Percentiles rank a stretch among this genome's conserved stretches.
These are phyloP conservation scores for Yamadazyma laniorum DNA, from an alignment of 805 yeast genomes.

Conservation along the genomic window DNA sequence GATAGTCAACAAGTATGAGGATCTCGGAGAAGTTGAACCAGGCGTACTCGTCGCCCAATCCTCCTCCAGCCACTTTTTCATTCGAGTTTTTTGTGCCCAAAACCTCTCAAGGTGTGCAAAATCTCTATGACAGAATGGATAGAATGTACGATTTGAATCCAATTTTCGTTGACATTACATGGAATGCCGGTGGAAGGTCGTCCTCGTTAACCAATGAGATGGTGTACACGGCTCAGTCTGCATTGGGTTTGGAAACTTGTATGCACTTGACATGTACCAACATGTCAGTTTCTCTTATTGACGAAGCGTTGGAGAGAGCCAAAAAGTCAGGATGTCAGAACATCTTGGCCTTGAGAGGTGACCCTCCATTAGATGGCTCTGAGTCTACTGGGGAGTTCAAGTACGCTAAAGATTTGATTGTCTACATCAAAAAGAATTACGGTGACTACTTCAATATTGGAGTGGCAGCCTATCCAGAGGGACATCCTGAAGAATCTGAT, in stretches of 20 bases:
- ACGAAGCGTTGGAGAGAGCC: slow-evolving; percentile 81
- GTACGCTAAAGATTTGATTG: slow-evolving; percentile 84
- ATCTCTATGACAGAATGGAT: slow-evolving; percentile 94
- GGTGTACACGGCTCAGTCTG: slow-evolving; percentile 86
- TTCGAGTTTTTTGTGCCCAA: slow-evolving; percentile 97
- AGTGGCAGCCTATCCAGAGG: slow-evolving; percentile 97
- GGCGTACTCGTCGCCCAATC: slow-evolving; percentile 38
- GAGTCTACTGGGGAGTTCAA: slow-evolving; percentile 80
- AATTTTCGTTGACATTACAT: slow-evolving; percentile 89
- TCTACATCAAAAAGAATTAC: slow-evolving; percentile 69
- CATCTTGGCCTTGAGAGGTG: slow-evolving; percentile 92
- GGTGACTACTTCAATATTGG: slow-evolving; percentile 93
- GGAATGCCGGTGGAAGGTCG: slow-evolving; percentile 97
- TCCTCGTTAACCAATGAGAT: slow-evolving; percentile 85
- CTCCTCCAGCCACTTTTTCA: slow-evolving; percentile 73
- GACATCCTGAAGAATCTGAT: slow-evolving; percentile 81
- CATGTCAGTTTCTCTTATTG: slow-evolving; percentile 80
- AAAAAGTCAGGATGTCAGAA: slow-evolving; percentile 92
- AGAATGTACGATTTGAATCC: slow-evolving; percentile 93
- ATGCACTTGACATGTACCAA: slow-evolving; percentile 98
- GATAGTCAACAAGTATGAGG: slow-evolving; percentile 26
- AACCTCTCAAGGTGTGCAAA: slow-evolving; percentile 95
- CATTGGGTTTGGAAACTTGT: slow-evolving; percentile 90
- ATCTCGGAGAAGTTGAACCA: slow-evolving; percentile 42
- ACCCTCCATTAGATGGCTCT: slow-evolving; percentile 78